phyloP scores from a whole-genome alignment of 306 rosid genomes.

The Pyrus pyrifolia region DNA sequence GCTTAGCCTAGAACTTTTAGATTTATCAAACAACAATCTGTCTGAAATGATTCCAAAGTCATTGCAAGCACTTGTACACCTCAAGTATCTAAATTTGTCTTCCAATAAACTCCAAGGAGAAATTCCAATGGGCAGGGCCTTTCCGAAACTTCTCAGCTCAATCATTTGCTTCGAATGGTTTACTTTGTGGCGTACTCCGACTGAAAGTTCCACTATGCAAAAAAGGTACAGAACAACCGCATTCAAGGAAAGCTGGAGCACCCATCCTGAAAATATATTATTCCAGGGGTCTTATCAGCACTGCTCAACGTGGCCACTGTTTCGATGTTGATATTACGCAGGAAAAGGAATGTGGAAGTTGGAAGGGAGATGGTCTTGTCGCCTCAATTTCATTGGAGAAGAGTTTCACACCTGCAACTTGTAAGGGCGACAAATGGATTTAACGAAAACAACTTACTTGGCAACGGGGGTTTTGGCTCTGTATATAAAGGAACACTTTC shows the following conservation, averaged over 20 bases:
- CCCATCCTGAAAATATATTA: neutral
- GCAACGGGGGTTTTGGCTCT: slow-evolving; percentile 7
- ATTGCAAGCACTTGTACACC: neutral
- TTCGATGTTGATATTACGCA: neutral
- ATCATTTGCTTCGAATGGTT: slow-evolving; percentile 20
- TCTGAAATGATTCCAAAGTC: slow-evolving; percentile 2
- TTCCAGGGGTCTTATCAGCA: neutral
- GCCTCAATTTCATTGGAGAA: slow-evolving; percentile 5
- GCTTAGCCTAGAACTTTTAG: neutral
- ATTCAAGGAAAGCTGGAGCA: neutral
- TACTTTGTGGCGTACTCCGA: slow-evolving; percentile 8
- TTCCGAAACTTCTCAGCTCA: slow-evolving; percentile 8
- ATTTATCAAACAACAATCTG: neutral
- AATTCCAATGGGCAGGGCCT: slow-evolving; percentile 14
- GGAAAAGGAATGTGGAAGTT: neutral
- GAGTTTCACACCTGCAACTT: slow-evolving; percentile 15
- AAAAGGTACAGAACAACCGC: neutral
- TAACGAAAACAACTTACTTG: neutral
- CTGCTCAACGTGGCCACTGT: neutral
- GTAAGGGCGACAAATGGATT: slow-evolving; percentile 9
- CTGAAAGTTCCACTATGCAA: slow-evolving; percentile 9
- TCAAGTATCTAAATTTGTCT: slow-evolving; percentile 1
- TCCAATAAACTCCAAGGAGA: slow-evolving; percentile 12
- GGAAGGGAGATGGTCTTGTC: neutral
- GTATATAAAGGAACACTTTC: slow-evolving; percentile 4